These are phyloP conservation scores for Senna tora DNA, from an alignment of 306 rosid genomes.

Conservation along the genomic window DNA sequence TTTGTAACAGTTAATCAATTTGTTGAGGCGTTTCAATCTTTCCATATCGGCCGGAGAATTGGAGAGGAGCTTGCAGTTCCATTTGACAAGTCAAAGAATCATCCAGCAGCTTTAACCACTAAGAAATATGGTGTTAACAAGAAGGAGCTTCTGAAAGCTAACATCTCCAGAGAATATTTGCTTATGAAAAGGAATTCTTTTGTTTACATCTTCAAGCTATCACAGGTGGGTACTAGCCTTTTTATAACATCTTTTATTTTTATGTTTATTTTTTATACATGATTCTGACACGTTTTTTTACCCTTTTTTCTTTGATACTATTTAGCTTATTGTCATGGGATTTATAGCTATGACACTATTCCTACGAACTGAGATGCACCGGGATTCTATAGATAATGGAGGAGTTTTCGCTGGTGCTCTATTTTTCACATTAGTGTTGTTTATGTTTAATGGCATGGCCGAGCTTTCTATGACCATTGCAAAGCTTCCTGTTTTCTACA, in stretches of 20 bases:
- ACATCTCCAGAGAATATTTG: constrained; percentile 47
- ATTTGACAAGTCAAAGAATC: constrained; percentile 50
- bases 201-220: constrained; percentile 47
- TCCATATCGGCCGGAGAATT: constrained; percentile 42
- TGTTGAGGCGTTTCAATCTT: constrained; percentile 50
- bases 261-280: not conserved
- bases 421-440: constrained; percentile 46
- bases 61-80: constrained; percentile 46
- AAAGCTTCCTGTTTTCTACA: constrained; percentile 69
- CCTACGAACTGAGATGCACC: constrained; percentile 74
- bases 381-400: constrained; percentile 49
- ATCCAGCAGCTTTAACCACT: constrained; percentile 54
- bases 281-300: constrained; percentile 10
- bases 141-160: constrained; percentile 51
- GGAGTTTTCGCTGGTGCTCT: constrained; percentile 59
- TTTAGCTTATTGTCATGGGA: constrained; percentile 58
- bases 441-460: constrained; percentile 62
- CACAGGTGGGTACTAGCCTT: constrained; percentile 33
- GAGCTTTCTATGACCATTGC: constrained; percentile 57
- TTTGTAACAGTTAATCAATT: constrained; percentile 49
- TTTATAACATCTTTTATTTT: not conserved
- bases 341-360: constrained; percentile 60
- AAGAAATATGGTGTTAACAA: constrained; percentile 45
- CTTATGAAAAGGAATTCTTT: constrained; percentile 57
- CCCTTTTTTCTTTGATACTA: constrained; percentile 23